Evolutionary conservation across 225 moss, liverwort and hornwort species (phyloP), one percentile per base, ranked within the genome.

Genomic region (Sphagnum tenellum): DNA sequence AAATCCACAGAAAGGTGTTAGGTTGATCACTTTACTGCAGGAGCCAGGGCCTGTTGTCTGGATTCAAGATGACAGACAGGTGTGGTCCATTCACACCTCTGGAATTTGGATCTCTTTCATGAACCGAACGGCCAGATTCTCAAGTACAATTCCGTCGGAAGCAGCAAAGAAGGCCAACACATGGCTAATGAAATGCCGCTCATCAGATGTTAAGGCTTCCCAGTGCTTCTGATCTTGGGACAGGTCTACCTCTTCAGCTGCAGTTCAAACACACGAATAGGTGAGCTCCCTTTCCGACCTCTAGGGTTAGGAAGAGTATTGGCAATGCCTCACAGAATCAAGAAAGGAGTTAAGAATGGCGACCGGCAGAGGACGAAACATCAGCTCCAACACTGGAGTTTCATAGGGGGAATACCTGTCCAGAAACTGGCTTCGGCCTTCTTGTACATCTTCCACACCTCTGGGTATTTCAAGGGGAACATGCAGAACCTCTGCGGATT

Each of bases 71-170:
- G 29, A 29, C 29, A 29, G 29, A 29, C 29, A 29, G 29, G 29
- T 29, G 29, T 29, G 29, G 29, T 29, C 29, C 29, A 29, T 29
- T 29, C 66, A 52, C 50, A 90, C 88, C 86, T 95, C 94, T 0
- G 91, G 91, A 3, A 95, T 74, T 60, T 95, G 91, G 29, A 95
- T 75, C 64, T 95, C 94, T 61, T 95, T 95, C 89, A 91, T 91
- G 46, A 91, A 91, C 3, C 91, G 86, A 3, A 91, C 74, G 7
- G 88, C 94, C 70, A 91, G 62, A 49, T 95, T 95, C 13, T 95
- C 94, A 0, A 95, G 74, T 45, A 95, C 94, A 55, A 91, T 95
- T 14, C 94, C 94, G 59, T 95, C 94, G 2, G 94, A 95, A 2
- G 91, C 89, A 45, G 91, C 94, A 62, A 95, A 91, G 52, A 91